phyloP scores from a whole-genome alignment of 108 stramenopile genomes.

The Aurantiochytrium sp. region DNA sequence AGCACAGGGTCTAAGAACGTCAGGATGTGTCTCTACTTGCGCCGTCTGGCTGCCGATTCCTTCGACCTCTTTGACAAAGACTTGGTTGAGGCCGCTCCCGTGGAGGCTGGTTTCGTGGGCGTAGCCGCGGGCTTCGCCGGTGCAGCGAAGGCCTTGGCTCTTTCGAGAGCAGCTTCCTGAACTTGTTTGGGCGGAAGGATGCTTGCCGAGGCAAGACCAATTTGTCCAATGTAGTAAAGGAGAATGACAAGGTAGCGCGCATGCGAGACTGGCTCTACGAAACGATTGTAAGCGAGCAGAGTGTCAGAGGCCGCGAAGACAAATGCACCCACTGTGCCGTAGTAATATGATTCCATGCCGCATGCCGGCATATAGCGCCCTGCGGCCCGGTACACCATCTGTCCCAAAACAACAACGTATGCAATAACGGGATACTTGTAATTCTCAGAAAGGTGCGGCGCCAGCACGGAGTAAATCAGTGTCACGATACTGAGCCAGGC shows the following conservation, averaged over 20 bases:
- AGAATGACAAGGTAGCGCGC: not conserved
- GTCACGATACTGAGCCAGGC: not conserved
- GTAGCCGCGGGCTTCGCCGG: not conserved
- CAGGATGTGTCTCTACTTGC: too few species aligned
- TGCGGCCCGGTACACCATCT: not conserved
- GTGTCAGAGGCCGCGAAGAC: not conserved
- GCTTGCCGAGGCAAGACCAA: not conserved
- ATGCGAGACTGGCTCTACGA: not conserved
- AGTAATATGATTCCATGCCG: not conserved
- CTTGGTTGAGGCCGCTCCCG: too few species aligned
- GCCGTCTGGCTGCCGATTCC: too few species aligned
- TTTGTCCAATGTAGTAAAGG: not conserved
- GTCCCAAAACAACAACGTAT: not conserved
- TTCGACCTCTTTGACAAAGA: too few species aligned
- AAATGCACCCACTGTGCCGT: not conserved
- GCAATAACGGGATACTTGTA: not conserved
- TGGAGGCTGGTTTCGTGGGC: too few species aligned
- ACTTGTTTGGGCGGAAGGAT: not conserved
- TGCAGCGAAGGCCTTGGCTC: not conserved
- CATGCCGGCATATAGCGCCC: not conserved
- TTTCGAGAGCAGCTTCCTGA: not conserved
- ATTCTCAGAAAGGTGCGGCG: not conserved
- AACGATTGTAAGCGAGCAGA: not conserved
- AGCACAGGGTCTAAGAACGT: too few species aligned
- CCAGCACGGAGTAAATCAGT: not conserved